These are phyloP conservation scores for Xylaria sp. DNA, from an alignment of 2,329 filamentous ascomycete genomes.

Conservation along the genomic window DNA sequence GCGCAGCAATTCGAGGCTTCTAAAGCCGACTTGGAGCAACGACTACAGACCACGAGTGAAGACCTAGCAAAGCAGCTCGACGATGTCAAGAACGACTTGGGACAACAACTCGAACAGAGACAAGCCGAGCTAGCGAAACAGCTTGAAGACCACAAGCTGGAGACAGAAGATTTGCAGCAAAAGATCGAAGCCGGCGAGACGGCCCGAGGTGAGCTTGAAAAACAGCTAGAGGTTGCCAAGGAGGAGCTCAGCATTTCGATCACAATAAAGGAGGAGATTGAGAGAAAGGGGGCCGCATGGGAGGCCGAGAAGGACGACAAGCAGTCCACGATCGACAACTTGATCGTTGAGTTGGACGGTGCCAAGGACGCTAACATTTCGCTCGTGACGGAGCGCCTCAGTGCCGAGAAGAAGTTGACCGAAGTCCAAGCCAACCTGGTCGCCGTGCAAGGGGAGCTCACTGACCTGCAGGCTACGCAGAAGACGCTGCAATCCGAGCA, in stretches of 20 bases:
- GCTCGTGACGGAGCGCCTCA: slow-evolving; percentile 26
- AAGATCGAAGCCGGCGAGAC: slow-evolving; percentile 21
- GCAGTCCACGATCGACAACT: slow-evolving; percentile 25
- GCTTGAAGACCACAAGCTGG: slow-evolving; percentile 15
- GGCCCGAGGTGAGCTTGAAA: slow-evolving; percentile 23
- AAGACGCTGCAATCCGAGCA: slow-evolving; percentile 25
- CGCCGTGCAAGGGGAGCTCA: slow-evolving; percentile 22
- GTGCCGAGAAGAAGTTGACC: slow-evolving; percentile 21
- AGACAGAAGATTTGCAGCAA: slow-evolving; percentile 21
- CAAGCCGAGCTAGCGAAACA: slow-evolving; percentile 20
- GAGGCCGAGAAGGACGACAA: slow-evolving; percentile 24
- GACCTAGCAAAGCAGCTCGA: slow-evolving; percentile 4
- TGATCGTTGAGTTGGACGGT: slow-evolving; percentile 27
- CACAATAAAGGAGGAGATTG: slow-evolving; percentile 16
- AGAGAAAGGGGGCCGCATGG: slow-evolving; percentile 22
- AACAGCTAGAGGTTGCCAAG: slow-evolving; percentile 20
- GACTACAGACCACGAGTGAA: slow-evolving; percentile 16
- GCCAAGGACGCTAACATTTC: slow-evolving; percentile 30
- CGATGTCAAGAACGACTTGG: slow-evolving; percentile 15
- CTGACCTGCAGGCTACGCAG: slow-evolving; percentile 21
- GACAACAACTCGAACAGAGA: slow-evolving; percentile 16
- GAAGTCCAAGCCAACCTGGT: slow-evolving; percentile 23
- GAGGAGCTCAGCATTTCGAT: slow-evolving; percentile 22
- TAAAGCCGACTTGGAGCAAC: slow-evolving; percentile 8
- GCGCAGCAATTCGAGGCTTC: slow-evolving; percentile 10